Evolutionary conservation across 495 filamentous ascomycete species (phyloP).

Genomic region (Penicillium flavigenum): DNA sequence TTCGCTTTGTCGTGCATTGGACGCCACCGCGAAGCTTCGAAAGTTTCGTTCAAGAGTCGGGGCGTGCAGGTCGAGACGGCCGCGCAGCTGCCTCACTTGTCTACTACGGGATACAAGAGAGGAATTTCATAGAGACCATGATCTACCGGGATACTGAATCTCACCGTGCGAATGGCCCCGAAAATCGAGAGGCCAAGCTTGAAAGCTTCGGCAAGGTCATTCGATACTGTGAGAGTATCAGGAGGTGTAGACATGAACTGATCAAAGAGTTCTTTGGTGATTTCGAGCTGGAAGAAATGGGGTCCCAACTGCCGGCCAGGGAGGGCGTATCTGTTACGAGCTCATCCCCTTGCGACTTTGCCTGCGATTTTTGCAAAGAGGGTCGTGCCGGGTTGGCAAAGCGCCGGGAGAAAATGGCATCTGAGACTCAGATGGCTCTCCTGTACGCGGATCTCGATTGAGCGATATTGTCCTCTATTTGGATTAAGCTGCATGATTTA

Average conservation of each 20-base stretch:
- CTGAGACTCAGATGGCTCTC: conserved; percentile 16
- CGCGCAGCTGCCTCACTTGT: conserved; percentile 82
- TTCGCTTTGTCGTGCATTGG: conserved; percentile 94
- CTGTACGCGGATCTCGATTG: conserved; percentile 11
- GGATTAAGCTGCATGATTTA: not conserved
- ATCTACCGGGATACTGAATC: conserved; percentile 40
- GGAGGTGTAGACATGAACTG: conserved; percentile 68
- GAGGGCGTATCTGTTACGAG: not conserved
- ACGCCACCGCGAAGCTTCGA: conserved; percentile 88
- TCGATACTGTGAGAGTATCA: conserved; percentile 76
- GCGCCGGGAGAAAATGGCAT: conserved; percentile 52
- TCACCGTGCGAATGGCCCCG: conserved; percentile 37
- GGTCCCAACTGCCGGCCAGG: conserved; percentile 32
- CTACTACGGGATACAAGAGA: conserved; percentile 83
- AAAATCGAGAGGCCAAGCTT: conserved; percentile 41
- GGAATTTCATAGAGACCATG: conserved; percentile 66
- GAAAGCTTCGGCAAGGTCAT: conserved; percentile 59
- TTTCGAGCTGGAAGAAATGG: conserved; percentile 42
- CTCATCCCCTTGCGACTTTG: conserved; percentile 66
- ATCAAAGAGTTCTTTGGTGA: conserved; percentile 87
- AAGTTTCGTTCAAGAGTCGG: conserved; percentile 94
- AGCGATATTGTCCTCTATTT: not conserved
- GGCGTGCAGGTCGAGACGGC: conserved; percentile 85
- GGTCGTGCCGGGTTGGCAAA: conserved; percentile 55
- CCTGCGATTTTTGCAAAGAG: conserved; percentile 91